These are phyloP conservation scores for Candida sakaeoensis DNA, from an alignment of 805 yeast genomes.

Conservation along the genomic window DNA sequence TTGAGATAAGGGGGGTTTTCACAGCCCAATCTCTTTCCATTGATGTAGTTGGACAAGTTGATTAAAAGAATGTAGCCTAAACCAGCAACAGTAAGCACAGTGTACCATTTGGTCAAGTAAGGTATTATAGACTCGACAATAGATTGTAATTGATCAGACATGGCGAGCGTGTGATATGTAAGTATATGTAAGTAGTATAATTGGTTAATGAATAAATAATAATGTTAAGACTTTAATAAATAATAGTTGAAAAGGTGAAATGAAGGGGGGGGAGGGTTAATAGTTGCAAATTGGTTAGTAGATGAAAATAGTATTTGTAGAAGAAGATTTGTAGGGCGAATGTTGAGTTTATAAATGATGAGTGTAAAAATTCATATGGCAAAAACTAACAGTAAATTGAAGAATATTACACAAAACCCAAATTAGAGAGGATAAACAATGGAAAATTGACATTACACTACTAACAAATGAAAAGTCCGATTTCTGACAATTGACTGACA, in stretches of 20 bases:
- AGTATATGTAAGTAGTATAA: background rate
- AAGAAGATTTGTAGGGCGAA: too few relatives aligned
- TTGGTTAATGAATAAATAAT: background rate
- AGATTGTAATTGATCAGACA: slow-evolving; percentile 1
- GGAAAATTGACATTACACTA: too few relatives aligned
- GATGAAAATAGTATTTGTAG: too few relatives aligned
- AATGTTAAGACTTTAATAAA: too few relatives aligned
- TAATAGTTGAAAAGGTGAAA: too few relatives aligned
- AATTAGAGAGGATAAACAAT: background rate
- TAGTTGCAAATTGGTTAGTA: too few relatives aligned
- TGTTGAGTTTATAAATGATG: too few relatives aligned
- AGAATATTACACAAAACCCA: background rate
- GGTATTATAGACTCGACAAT: slow-evolving; percentile 7
- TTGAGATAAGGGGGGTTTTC: slow-evolving; percentile 8
- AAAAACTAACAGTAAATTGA: background rate
- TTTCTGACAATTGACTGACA: background rate
- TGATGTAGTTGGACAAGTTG: slow-evolving; percentile 1
- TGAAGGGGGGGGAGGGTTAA: too few relatives aligned
- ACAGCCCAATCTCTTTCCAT: slow-evolving; percentile 5
- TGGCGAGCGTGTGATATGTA: background rate
- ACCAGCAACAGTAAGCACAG: slow-evolving; percentile 1
- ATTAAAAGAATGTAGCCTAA: slow-evolving; percentile 3
- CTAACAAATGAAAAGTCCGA: background rate
- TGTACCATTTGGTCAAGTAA: slow-evolving; percentile 11
- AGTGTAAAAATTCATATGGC: background rate